Conservation (phyloP, 2,329 filamentous ascomycete genomes). For the Epichloe festucae region DNA sequence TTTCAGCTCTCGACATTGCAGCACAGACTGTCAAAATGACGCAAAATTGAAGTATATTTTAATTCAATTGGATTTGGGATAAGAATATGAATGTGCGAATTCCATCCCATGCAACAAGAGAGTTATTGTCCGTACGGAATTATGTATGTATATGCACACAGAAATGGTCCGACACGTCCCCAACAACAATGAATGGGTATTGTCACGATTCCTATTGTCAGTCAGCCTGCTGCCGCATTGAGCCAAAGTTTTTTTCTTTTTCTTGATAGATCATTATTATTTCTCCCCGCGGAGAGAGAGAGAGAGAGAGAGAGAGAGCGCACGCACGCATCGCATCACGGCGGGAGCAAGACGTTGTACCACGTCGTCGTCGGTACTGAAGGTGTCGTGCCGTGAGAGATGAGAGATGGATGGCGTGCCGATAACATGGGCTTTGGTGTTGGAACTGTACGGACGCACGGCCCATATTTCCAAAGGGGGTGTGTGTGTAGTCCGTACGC, state of each 20-base stretch:
- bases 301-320: not conserved
- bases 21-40: too few species aligned
- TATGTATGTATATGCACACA: too few species aligned
- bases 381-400: not conserved
- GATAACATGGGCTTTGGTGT: not conserved
- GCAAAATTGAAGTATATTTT: too few species aligned
- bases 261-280: not conserved
- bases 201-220: not conserved
- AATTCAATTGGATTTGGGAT: too few species aligned
- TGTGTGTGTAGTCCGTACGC: not conserved
- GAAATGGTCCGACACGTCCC: too few species aligned
- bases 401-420: not conserved
- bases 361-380: constrained; percentile 1
- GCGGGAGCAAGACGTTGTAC: not conserved
- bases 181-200: not conserved
- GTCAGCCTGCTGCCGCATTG: not conserved
- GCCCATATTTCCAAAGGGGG: not conserved
- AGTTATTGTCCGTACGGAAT: too few species aligned
- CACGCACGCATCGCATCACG: not conserved
- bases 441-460: not conserved
- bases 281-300: not conserved
- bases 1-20: too few species aligned
- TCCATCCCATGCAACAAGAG: too few species aligned
- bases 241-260: not conserved
- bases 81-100: too few species aligned